phyloP scores from a whole-genome alignment of 768 basidiomycete species.

The Suillus alpinus region DNA sequence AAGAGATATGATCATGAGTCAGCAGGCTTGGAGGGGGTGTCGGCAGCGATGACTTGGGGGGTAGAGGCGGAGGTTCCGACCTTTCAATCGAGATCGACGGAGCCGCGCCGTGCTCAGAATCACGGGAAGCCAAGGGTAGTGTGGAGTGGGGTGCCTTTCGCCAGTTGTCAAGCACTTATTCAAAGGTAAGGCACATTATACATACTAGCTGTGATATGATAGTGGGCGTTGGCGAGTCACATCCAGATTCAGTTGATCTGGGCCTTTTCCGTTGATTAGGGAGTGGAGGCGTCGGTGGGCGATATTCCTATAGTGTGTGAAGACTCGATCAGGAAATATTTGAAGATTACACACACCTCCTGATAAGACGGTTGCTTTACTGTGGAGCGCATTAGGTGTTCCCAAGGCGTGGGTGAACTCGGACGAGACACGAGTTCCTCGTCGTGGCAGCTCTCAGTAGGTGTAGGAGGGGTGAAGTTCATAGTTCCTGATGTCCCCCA shows the following conservation, averaged over 20 bases:
- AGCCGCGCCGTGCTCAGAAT: constrained; percentile 13
- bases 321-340: not conserved
- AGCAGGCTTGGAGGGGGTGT: constrained; percentile 27
- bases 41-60: constrained; percentile 27
- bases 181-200: constrained; percentile 9
- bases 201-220: constrained; percentile 25
- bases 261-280: constrained; percentile 35
- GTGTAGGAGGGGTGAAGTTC: constrained; percentile 32
- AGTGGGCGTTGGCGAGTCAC: constrained; percentile 27
- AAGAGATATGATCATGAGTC: constrained; percentile 25
- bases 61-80: constrained; percentile 17
- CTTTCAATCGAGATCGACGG: constrained; percentile 18
- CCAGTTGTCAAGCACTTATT: constrained; percentile 1
- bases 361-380: constrained; percentile 9
- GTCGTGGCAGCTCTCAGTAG: constrained; percentile 30
- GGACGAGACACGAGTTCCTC: constrained; percentile 34
- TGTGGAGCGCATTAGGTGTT: constrained; percentile 13
- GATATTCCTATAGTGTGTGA: constrained; percentile 39
- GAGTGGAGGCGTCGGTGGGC: constrained; percentile 59
- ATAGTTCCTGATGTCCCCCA: constrained; percentile 28
- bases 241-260: constrained; percentile 31
- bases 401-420: constrained; percentile 35
- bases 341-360: constrained; percentile 17
- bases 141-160: constrained; percentile 26
- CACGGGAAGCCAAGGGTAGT: constrained; percentile 19